phyloP scores from a whole-genome alignment of 148 eudicot genomes.

The Arbutus unedo region DNA sequence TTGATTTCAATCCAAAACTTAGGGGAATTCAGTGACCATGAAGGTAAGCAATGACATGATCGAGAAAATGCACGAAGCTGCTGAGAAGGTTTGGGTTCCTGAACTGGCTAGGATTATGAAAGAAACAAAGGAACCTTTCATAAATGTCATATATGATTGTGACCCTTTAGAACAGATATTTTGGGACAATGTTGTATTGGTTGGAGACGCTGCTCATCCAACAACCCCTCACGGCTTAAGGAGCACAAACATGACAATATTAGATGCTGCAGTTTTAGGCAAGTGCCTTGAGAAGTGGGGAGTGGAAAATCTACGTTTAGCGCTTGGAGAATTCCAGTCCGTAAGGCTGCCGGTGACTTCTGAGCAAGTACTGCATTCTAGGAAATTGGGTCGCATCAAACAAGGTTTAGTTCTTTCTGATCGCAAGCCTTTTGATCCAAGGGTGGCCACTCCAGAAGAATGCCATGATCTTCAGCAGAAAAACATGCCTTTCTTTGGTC shows the following conservation, averaged over 20 bases:
- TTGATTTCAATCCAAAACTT: not conserved
- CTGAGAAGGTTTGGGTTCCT: constrained; percentile 60
- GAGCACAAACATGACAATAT: constrained; percentile 89
- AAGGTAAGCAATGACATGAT: constrained; percentile 65
- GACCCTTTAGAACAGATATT: constrained; percentile 54
- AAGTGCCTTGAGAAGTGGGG: constrained; percentile 71
- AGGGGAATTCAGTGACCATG: constrained; percentile 80
- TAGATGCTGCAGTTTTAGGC: constrained; percentile 76
- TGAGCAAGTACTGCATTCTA: constrained; percentile 63
- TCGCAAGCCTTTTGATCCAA: constrained; percentile 41
- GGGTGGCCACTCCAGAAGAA: constrained; percentile 42
- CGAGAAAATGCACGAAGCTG: constrained; percentile 54
- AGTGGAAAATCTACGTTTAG: constrained; percentile 33
- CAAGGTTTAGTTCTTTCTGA: constrained; percentile 60
- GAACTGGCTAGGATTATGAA: constrained; percentile 52
- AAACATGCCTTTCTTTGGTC: constrained; percentile 54
- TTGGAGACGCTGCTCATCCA: constrained; percentile 95
- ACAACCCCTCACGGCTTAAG: constrained; percentile 84
- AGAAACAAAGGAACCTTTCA: constrained; percentile 65
- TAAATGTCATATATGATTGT: constrained; percentile 74
- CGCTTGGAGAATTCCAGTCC: constrained; percentile 62
- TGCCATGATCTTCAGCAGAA: constrained; percentile 55
- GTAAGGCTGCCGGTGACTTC: constrained; percentile 51
- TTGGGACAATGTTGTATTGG: constrained; percentile 69
- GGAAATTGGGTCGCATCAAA: constrained; percentile 66